These are phyloP conservation scores for Thalia dealbata DNA, from an alignment of 176 grass and related monocot species.

Conservation along the genomic window DNA sequence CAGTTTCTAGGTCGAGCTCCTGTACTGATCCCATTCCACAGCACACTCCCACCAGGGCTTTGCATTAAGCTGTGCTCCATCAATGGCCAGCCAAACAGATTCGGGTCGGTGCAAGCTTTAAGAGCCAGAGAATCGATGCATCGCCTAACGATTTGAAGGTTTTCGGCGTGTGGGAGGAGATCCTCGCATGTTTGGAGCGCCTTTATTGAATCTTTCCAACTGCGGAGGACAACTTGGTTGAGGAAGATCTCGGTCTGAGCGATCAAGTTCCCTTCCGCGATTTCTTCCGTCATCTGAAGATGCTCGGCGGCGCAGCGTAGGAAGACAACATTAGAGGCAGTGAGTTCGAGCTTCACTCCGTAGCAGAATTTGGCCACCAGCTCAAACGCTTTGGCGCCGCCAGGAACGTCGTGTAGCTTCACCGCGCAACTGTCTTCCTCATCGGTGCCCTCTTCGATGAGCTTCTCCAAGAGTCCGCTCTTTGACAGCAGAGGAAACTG, in stretches of 20 bases:
- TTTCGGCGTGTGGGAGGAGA: conserved; percentile 11
- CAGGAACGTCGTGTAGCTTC: conserved; percentile 4
- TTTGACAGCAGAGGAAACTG: conserved; percentile 17
- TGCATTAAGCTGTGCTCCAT: conserved; percentile 4
- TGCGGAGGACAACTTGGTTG: conserved; percentile 7
- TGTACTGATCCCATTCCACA: conserved; percentile 15
- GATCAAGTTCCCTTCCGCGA: conserved; percentile 13
- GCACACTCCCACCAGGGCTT: conserved; percentile 16
- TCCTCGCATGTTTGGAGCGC: conserved; percentile 11
- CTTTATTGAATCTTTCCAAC: conserved; percentile 14
- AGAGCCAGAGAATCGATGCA: conserved; percentile 16
- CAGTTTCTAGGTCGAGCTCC: conserved; percentile 13
- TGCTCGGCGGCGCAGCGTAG: conserved; percentile 9
- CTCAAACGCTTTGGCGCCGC: conserved; percentile 9
- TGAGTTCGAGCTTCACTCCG: conserved; percentile 9
- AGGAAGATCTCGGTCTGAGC: conserved; percentile 8
- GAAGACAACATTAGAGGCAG: conserved; percentile 8
- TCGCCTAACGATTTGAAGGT: conserved; percentile 10
- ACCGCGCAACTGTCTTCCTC: not conserved
- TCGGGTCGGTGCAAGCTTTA: conserved; percentile 7
- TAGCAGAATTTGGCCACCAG: conserved; percentile 13
- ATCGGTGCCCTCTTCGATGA: not conserved
- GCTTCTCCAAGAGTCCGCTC: conserved; percentile 7
- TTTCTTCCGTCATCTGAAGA: conserved; percentile 16
- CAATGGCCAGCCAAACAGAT: conserved; percentile 4